These are phyloP conservation scores for Sisymbrium altissimum DNA, from an alignment of 345 rosid species.

Conservation along the genomic window DNA sequence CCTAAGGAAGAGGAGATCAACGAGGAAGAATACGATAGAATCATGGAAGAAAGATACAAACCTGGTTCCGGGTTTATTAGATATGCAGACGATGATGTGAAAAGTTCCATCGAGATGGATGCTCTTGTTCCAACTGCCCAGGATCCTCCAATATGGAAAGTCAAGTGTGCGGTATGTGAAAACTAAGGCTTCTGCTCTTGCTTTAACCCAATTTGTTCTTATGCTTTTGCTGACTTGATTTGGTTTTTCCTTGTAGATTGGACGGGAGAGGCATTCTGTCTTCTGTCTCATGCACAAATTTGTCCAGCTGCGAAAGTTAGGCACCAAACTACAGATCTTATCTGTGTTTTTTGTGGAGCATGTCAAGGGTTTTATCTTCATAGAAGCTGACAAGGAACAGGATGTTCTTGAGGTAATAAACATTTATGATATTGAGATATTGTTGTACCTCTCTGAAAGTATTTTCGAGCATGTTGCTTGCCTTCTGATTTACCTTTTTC, in stretches of 20 bases:
- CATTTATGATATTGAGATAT: not conserved
- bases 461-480: constrained; percentile 6
- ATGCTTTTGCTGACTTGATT: constrained; percentile 9
- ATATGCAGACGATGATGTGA: constrained; percentile 59
- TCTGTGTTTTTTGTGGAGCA: constrained; percentile 79
- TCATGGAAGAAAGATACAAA: constrained; percentile 81
- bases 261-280: constrained; percentile 72
- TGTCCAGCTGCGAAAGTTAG: constrained; percentile 65
- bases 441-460: not conserved
- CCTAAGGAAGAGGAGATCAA: constrained; percentile 80
- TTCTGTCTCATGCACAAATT: constrained; percentile 96
- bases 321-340: constrained; percentile 54
- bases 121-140: constrained; percentile 41
- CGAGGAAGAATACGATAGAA: constrained; percentile 77
- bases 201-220: not conserved
- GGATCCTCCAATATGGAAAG: constrained; percentile 84
- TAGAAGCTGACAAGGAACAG: constrained; percentile 73
- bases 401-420: constrained; percentile 69
- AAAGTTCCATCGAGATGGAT: constrained; percentile 55
- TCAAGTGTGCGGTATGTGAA: constrained; percentile 76
- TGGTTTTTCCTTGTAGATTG: constrained; percentile 51
- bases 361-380: constrained; percentile 67
- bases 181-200: not conserved
- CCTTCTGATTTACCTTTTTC: constrained; percentile 8
- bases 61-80: constrained; percentile 46